phyloP scores from a whole-genome alignment of 1,139 yeast species.

The Entelexis sorbosivorans region DNA sequence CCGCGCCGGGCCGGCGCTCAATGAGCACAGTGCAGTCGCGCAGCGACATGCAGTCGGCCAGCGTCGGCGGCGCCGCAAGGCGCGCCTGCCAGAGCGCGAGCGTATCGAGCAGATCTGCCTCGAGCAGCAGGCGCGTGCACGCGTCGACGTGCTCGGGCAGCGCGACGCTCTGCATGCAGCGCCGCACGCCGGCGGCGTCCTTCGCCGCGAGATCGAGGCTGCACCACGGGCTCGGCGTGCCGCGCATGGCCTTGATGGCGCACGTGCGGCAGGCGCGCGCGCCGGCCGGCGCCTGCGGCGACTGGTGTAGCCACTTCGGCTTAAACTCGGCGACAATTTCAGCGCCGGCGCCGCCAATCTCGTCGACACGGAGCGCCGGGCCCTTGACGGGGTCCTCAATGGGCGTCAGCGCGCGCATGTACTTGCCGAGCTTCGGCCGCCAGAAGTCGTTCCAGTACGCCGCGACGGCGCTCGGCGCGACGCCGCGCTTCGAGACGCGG shows the following conservation, averaged over 20 bases:
- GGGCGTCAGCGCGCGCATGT: constrained; percentile 15
- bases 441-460: constrained; percentile 18
- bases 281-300: constrained; percentile 31
- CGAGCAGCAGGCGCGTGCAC: constrained; percentile 1
- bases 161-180: background rate
- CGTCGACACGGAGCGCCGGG: constrained; percentile 8
- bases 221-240: constrained; percentile 28
- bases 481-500: constrained; percentile 21
- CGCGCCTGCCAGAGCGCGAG: constrained; percentile 14
- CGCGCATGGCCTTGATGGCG: constrained; percentile 32
- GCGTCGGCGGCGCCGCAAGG: background rate
- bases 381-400: constrained; percentile 16
- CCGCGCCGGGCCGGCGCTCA: constrained; percentile 7
- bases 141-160: background rate
- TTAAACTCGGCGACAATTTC: constrained; percentile 33
- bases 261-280: constrained; percentile 36
- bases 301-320: constrained; percentile 38
- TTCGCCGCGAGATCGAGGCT: constrained; percentile 29
- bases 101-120: constrained; percentile 11
- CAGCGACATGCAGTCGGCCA: constrained; percentile 21
- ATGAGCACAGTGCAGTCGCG: constrained; percentile 23
- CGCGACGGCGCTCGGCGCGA: constrained; percentile 11
- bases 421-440: constrained; percentile 17
- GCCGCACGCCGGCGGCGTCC: constrained; percentile 1
- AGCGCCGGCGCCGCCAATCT: constrained; percentile 11